A percentile compares a stretch with the other conserved stretches of the same genome.
phyloP scores from a whole-genome alignment of 2,329 filamentous ascomycete genomes.

The Aureobasidium uvarum region DNA sequence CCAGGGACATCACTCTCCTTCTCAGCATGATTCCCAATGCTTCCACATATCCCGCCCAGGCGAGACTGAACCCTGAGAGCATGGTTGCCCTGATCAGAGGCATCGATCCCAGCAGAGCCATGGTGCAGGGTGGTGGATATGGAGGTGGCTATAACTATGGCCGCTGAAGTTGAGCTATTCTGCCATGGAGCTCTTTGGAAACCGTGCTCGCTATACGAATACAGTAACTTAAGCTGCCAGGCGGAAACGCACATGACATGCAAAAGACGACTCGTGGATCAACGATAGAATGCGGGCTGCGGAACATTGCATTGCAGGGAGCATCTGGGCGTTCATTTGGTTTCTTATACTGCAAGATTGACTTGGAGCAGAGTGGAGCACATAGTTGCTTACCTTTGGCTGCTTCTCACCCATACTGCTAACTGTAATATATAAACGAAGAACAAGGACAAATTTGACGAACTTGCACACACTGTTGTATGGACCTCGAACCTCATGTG shows the following conservation, averaged over 20 bases:
- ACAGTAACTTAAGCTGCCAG: neutral
- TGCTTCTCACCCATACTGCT: neutral
- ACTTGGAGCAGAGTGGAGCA: neutral
- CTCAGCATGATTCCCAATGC: slow-evolving; percentile 73
- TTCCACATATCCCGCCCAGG: slow-evolving; percentile 64
- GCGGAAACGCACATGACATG: neutral
- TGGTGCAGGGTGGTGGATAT: slow-evolving; percentile 24
- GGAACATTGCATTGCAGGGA: slow-evolving; percentile 8
- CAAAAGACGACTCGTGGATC: neutral
- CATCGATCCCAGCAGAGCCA: slow-evolving; percentile 52
- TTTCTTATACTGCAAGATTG: neutral
- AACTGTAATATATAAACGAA: slow-evolving; percentile 20
- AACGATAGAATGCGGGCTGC: neutral
- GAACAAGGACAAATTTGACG: neutral
- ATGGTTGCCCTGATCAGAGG: slow-evolving; percentile 72
- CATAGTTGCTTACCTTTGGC: neutral
- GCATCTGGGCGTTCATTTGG: slow-evolving; percentile 6
- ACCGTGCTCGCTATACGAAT: neutral
- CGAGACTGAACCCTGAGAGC: slow-evolving; percentile 66
- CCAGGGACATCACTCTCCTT: slow-evolving; percentile 41
- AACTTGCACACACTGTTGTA: neutral
- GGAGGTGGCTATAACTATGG: slow-evolving; percentile 21
- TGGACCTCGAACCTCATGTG: neutral
- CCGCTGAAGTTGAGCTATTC: neutral
- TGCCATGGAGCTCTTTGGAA: neutral